These are phyloP conservation scores for Apiotrichum gracile DNA, from an alignment of 1,284 basidiomycete species.

Conservation along the genomic window DNA sequence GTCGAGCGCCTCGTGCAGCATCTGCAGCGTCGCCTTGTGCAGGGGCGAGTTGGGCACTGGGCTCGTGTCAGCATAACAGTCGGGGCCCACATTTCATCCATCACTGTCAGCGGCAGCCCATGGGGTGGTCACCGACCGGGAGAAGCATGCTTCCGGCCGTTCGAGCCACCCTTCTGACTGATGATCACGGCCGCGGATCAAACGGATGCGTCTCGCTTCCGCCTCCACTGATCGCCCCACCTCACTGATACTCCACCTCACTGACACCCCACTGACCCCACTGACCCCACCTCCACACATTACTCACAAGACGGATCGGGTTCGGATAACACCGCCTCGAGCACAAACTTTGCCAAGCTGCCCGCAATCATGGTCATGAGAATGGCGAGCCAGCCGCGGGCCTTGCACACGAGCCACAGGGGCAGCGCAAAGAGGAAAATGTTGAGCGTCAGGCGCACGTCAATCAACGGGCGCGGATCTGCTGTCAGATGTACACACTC, in stretches of 20 bases:
- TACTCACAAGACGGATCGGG: slow-evolving; percentile 11
- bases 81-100: too few relatives aligned
- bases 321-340: slow-evolving; percentile 5
- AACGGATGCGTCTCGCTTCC: too few relatives aligned
- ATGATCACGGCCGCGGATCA: too few relatives aligned
- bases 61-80: neutral
- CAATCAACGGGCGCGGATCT: slow-evolving; percentile 9
- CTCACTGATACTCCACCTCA: too few relatives aligned
- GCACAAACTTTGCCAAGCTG: slow-evolving; percentile 5
- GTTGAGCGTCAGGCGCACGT: slow-evolving; percentile 10
- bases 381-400: slow-evolving; percentile 6
- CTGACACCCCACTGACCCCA: too few relatives aligned
- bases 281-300: neutral
- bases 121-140: too few relatives aligned
- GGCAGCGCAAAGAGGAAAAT: slow-evolving; percentile 5
- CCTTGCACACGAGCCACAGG: slow-evolving; percentile 1
- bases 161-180: too few relatives aligned
- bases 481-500: neutral
- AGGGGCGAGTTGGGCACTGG: slow-evolving; percentile 37
- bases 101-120: too few relatives aligned
- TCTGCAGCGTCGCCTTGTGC: slow-evolving; percentile 32
- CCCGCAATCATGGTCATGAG: neutral
- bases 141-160: too few relatives aligned
- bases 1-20: slow-evolving; percentile 40
- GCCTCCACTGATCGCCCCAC: too few relatives aligned